Evolutionary conservation across 441 rosid species (phyloP), one percentile per base, ranked within the genome.

Genomic region (Syzygium malaccense): DNA sequence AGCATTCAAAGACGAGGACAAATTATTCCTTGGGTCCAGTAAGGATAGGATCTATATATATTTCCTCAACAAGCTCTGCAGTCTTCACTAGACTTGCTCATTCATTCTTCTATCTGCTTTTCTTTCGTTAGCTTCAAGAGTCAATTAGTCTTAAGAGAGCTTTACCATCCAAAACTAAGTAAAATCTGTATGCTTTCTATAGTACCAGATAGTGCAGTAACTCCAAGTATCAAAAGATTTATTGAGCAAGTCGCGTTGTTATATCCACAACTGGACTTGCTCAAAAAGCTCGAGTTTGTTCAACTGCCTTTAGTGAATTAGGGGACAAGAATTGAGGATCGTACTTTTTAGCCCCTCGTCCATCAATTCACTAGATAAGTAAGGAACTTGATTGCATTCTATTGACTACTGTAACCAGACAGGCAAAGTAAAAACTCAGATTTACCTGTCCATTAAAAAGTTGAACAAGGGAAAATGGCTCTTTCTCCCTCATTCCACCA

Each of bases 401-500:
- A 75, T 41, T 5, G 23, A 20, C n/a, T 37, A 19, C 28, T 37
- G 83, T 75, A 20, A 75, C 83, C 83, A 75, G 51, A 75, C 83
- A 75, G 23, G 51, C 51, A 75, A 75, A 75, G 83, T 75, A 23
- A 37, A 71, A 41, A 75, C 83, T 75, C 26, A 6, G n/a, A 80
- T 56, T 57, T 79, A 89, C 90, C 88, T 89, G 90, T 60, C 86
- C 85, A 60, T 86, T 75, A 83, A 19, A 56, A 86, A 86, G 54
- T 75, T 89, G 64, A 23, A 89, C 86, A 8, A 89, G 86, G 41
- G 90, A 89, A 84, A 89, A 89, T 80, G 90, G 90, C 90, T 89
- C 90, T 86, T 87, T 89, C 80, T 89, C 90, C 33, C 83, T 55
- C 55, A 79, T 80, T 37, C 90, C 90, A n/a, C 88, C 86, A 64